Base-by-base conservation (phyloP, 768 basidiomycete species). In the Termitomyces sp. region DNA sequence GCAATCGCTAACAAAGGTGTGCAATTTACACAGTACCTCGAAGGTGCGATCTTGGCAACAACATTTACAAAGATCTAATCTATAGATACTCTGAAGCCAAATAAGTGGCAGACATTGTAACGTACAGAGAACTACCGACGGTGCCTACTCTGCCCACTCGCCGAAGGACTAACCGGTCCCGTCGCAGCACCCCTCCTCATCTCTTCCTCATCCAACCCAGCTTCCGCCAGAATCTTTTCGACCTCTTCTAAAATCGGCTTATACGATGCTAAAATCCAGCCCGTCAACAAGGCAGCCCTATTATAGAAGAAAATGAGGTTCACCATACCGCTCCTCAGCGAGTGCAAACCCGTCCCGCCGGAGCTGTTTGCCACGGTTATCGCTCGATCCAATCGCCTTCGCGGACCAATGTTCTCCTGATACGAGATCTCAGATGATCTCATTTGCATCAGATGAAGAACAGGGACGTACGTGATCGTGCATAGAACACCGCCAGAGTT, bases 141-240 rank as follows among this genome's bases (percentile, higher is more conserved):
- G 64, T 78, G 78, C 31, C 87, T 75, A 68, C 79, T 89, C 63
- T 82, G 76, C 7, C 75, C 63, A 14, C 73, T 71, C 4, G 68
- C 70, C 30, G 71, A 71, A 30, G 64, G 64, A 64, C 53, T 47
- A 15, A 46, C 12, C 3, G 56, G 67, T 53, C 71, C 76, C 7
- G 71, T 78, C 17, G 74, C 77, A 4, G 83, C 84, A 23, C 79
- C 79, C 57, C 72, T 74, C 62, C 76, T 76, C 80, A 91, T 89
- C 63, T 92, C 90, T 19, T 89, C 87, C 58, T 89, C 88, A 56
- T 94, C 90, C 51, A 94, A 68, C 0, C 91, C 93, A 0, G 94
- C 92, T 62, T 91, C 91, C 10, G 80, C 82, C 50, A 93, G 69
- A 43, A 94, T 94, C 62, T 80, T 86, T 66, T 92, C 91, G 2